Conservation (phyloP, 208 protist genomes). For the Trypanosoma rangeli region DNA sequence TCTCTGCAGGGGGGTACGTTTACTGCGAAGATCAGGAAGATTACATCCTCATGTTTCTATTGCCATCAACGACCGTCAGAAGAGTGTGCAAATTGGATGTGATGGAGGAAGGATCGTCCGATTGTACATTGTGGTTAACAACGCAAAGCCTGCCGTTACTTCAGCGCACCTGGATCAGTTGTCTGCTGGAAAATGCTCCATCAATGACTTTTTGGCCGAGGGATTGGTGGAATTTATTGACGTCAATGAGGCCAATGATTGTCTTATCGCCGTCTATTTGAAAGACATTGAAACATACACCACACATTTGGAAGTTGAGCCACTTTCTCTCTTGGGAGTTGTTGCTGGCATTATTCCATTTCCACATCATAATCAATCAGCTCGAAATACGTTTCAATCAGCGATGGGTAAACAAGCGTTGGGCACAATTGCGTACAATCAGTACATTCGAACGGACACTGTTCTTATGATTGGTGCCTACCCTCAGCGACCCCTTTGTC, state of each 20-base stretch:
- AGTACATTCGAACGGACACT: conserved; percentile 98
- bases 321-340: conserved; percentile 88
- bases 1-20: conserved; percentile 73
- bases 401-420: conserved; percentile 99
- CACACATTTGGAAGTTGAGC: conserved; percentile 94
- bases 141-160: conserved; percentile 63
- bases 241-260: conserved; percentile 99
- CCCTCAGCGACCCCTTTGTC: conserved; percentile 97
- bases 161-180: conserved; percentile 58
- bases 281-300: conserved; percentile 81
- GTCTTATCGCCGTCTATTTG: conserved; percentile 95
- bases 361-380: conserved; percentile 99
- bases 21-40: conserved; percentile 67
- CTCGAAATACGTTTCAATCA: conserved; percentile 99
- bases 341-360: conserved; percentile 98
- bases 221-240: conserved; percentile 99
- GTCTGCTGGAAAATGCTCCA: conserved; percentile 53
- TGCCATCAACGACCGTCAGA: conserved; percentile 67
- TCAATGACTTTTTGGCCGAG: conserved; percentile 89
- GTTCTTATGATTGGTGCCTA: conserved; percentile 98
- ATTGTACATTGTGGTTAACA: conserved; percentile 71
- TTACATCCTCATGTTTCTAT: conserved; percentile 90
- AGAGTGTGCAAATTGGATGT: conserved; percentile 80
- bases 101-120: conserved; percentile 87
- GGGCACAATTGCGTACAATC: conserved; percentile 95